Evolutionary conservation across 805 yeast species (phyloP), one percentile per base, ranked within the genome.

Genomic region (Wickerhamomyces canadensis): DNA sequence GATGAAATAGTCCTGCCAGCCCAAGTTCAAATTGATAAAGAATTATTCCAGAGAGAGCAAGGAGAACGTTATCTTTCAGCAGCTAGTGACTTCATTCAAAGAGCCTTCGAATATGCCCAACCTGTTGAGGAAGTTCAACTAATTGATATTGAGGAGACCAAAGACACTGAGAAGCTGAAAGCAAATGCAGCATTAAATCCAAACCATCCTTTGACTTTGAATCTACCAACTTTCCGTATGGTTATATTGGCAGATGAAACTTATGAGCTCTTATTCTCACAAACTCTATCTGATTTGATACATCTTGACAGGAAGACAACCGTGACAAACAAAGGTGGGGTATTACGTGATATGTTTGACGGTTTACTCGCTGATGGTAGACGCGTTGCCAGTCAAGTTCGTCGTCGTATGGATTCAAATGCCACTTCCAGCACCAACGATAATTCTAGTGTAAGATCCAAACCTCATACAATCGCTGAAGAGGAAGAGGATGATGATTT

Each of bases 191-290:
- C 95, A 0, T 63, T 87, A 27, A 85, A 87, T 54, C 96, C 96
- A 4, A 69, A 74, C 23, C 74, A 80, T 23, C 95, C 95, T 1
- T 77, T 81, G 9, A 76, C 65, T 40, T 70, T 89, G 36, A 84
- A 83, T 36, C 64, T 87, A 14, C 86, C 98, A 0, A 88, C 96
- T 0, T 91, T 91, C 63, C 68, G 98, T 44, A 91, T 91, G 98
- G 94, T 93, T 1, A 65, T 93, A 6, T 65, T 91, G 6, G 97
- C 98, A 0, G 96, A 89, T 57, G 98, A 88, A 52, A 84, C 96
- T 0, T 83, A 87, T 48, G 98, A 93, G 58, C 66, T 83, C 28
- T 77, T 91, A 43, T 93, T 93, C 62, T 70, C 85, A 12, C 65
- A 68, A 19, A 81, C 88, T 0, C 64, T 87, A 24, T 70, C 83